Percentiles rank a stretch among this genome's conserved stretches.
phyloP scores from a whole-genome alignment of 495 filamentous ascomycete species.

The Bryoglossum gracile region DNA sequence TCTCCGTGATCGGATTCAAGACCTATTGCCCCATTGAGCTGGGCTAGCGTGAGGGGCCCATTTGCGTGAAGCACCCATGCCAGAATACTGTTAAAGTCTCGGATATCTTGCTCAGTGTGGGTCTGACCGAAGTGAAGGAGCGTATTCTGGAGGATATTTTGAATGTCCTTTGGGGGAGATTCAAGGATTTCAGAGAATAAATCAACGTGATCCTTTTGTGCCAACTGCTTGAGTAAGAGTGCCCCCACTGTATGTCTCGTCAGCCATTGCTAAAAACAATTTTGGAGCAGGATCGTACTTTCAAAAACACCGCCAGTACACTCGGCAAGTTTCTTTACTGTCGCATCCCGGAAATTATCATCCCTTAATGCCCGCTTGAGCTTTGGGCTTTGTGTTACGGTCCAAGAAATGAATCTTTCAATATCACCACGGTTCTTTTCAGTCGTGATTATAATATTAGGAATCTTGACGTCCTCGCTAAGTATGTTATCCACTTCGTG shows the following conservation, averaged over 20 bases:
- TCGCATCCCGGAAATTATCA: not conserved
- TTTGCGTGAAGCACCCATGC: constrained; percentile 1
- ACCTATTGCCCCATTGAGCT: constrained; percentile 6
- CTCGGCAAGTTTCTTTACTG: constrained; percentile 1
- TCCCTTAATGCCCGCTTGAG: constrained; percentile 1
- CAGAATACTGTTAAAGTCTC: constrained; percentile 7
- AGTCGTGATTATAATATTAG: not conserved
- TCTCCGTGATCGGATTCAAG: constrained; percentile 8
- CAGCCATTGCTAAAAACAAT: too few species aligned
- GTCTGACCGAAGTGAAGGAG: constrained; percentile 2
- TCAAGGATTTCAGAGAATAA: not conserved
- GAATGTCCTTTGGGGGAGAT: not conserved
- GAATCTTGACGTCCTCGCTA: not conserved
- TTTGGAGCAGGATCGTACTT: too few species aligned
- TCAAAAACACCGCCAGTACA: constrained; percentile 3
- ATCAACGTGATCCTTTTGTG: constrained; percentile 6
- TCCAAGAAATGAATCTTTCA: constrained; percentile 1
- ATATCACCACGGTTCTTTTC: constrained; percentile 6
- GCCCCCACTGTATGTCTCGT: constrained; percentile 1
- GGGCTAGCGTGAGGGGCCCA: not conserved
- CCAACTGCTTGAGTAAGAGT: constrained; percentile 1
- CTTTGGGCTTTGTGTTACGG: not conserved
- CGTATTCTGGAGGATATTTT: not conserved
- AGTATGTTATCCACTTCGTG: not conserved
- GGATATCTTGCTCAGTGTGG: constrained; percentile 1